Conservation (phyloP, 78 protist species). For the Dictyostelium brefeldianum region DNA sequence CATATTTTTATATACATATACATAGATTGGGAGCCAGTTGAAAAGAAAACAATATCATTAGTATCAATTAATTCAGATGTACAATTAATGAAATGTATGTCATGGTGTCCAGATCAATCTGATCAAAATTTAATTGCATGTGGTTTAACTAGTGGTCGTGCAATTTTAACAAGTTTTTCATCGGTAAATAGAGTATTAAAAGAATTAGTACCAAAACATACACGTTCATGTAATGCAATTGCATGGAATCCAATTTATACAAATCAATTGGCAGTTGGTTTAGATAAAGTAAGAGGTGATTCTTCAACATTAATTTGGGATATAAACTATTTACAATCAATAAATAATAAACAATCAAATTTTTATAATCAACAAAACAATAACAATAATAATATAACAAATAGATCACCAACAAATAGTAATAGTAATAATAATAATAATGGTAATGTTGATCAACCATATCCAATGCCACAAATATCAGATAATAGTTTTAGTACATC, state of each 20-base stretch:
- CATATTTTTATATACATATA: not conserved
- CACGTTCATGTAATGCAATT: slow-evolving; percentile 76
- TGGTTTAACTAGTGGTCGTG: slow-evolving; percentile 64
- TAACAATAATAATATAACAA: slow-evolving; percentile 13
- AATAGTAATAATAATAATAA: not conserved
- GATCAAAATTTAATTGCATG: slow-evolving; percentile 68
- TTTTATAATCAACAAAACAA: not conserved
- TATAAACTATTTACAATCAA: slow-evolving; percentile 48
- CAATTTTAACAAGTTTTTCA: slow-evolving; percentile 73
- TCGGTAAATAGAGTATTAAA: slow-evolving; percentile 54
- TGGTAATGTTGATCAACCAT: slow-evolving; percentile 50
- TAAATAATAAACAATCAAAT: not conserved
- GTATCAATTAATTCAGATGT: slow-evolving; percentile 49
- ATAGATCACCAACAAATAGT: slow-evolving; percentile 23
- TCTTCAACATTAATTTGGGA: slow-evolving; percentile 83
- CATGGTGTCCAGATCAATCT: slow-evolving; percentile 72
- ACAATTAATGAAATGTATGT: slow-evolving; percentile 60
- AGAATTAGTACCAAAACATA: slow-evolving; percentile 83
- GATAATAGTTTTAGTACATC: slow-evolving; percentile 69
- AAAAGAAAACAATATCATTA: slow-evolving; percentile 54
- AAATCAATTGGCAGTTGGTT: slow-evolving; percentile 81
- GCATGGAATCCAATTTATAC: slow-evolving; percentile 78
- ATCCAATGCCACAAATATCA: slow-evolving; percentile 42
- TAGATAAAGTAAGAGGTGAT: slow-evolving; percentile 81
- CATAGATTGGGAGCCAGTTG: slow-evolving; percentile 46